Evolutionary conservation across 805 yeast species (phyloP), one percentile per base, ranked within the genome.

Genomic region (Lipomyces yamadae): DNA sequence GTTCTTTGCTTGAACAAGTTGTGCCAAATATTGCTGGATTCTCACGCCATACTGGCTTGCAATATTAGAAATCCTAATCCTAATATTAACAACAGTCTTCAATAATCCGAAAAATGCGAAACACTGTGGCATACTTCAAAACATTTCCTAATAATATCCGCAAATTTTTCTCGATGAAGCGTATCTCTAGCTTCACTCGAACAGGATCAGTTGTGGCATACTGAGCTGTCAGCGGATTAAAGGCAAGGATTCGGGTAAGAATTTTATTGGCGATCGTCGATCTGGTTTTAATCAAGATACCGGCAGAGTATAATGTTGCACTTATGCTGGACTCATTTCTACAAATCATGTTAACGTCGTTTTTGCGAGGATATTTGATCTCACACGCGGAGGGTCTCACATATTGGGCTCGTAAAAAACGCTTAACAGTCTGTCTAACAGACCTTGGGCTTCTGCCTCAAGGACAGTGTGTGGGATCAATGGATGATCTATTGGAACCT

Each of bases 401-500:
- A 86, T 74, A n/a, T 82, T 78, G 60, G 86, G 89, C 42, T 83
- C 86, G 53, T 81, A 80, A 63, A 93, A 79, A 18, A 83, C 79
- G 56, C 81, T 79, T 58, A 92, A 78, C 37, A 94, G 76, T 45
- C 86, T 76, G 71, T 92, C 97, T 45, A 95, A 78, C 63, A 90
- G 79, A 2, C 83, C 87, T 63, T 83, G 84, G 0, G 93, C 89
- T 75, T 93, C 97, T 5, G 88, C 85, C 70, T 89, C 92, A 68
- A 92, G 77, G 30, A 80, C 76, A 8, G 77, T 71, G 48, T 80
- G 80, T 62, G 85, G 84, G 56, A 92, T 81, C 53, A 90, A 84
- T 0, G 92, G 86, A 74, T 94, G 97, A 63, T 81, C 82, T 0
- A 83, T 76, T 29, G 82, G 81, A 2, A 87, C 86, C 63, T 81